Conservation (phyloP, 352 stramenopile genomes). For the Phytophthora hybrid region DNA sequence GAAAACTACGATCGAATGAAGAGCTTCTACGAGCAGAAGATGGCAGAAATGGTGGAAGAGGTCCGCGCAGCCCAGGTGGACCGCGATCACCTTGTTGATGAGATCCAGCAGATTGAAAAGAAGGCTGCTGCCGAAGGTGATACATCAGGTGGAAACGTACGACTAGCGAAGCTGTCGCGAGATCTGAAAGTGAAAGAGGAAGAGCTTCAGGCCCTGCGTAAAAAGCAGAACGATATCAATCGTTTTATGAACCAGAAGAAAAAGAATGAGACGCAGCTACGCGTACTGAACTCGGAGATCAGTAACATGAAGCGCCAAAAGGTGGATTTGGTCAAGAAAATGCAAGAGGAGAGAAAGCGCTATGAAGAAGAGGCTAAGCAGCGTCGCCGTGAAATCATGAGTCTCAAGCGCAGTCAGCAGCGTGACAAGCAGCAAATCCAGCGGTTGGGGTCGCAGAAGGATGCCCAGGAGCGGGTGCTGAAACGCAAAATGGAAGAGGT, state of each 20-base stretch:
- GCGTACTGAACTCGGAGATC: constrained; percentile 84
- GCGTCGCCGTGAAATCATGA: constrained; percentile 81
- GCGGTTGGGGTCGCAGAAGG: constrained; percentile 81
- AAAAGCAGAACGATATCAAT: constrained; percentile 88
- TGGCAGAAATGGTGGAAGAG: constrained; percentile 85
- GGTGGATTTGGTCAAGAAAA: constrained; percentile 90
- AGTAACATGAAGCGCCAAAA: constrained; percentile 91
- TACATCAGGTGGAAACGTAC: constrained; percentile 54
- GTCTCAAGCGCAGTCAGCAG: constrained; percentile 81
- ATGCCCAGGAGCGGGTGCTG: constrained; percentile 86
- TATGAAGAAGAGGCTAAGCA: constrained; percentile 87
- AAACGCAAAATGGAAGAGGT: constrained; percentile 92
- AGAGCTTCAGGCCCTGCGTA: constrained; percentile 72
- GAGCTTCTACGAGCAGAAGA: constrained; percentile 86
- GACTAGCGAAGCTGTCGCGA: constrained; percentile 69
- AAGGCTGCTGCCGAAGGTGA: constrained; percentile 73
- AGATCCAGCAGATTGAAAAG: constrained; percentile 76
- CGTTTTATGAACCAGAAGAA: constrained; percentile 86
- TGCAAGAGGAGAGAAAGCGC: constrained; percentile 85
- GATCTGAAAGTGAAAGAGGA: constrained; percentile 86
- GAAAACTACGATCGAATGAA: constrained; percentile 88
- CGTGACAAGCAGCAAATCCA: constrained; percentile 88
- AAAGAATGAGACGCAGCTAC: constrained; percentile 89
- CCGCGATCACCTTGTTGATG: constrained; percentile 77
- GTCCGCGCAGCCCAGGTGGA: constrained; percentile 67